Conservation (phyloP, 352 stramenopile species). For the Pythium biforme region DNA sequence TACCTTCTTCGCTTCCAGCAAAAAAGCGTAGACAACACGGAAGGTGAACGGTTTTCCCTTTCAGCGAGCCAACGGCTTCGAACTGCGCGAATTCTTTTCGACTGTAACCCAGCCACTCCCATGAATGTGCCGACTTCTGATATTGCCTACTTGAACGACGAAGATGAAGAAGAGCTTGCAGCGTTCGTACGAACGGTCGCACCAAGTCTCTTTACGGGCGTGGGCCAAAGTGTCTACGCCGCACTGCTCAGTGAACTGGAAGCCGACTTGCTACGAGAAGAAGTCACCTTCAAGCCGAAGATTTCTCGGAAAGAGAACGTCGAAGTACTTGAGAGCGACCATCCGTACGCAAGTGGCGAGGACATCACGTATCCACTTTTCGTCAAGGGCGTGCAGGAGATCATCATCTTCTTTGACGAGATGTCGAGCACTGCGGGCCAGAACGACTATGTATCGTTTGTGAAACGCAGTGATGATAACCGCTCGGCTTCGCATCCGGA, state of each 20-base stretch:
- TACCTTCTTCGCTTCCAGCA: slow-evolving; percentile 37
- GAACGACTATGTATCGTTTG: slow-evolving; percentile 85
- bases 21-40: not conserved
- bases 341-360: slow-evolving; percentile 65
- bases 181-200: slow-evolving; percentile 39
- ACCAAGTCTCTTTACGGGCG: slow-evolving; percentile 25
- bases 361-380: slow-evolving; percentile 59
- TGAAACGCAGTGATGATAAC: slow-evolving; percentile 38
- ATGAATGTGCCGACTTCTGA: slow-evolving; percentile 60
- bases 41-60: not conserved
- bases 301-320: slow-evolving; percentile 62
- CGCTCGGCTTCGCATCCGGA: slow-evolving; percentile 16
- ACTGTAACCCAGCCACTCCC: slow-evolving; percentile 50
- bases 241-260: slow-evolving; percentile 20
- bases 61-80: slow-evolving; percentile 36
- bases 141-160: slow-evolving; percentile 43
- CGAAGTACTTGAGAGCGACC: slow-evolving; percentile 75
- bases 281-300: slow-evolving; percentile 40
- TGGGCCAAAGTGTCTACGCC: not conserved
- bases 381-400: slow-evolving; percentile 65
- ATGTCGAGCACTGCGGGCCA: slow-evolving; percentile 57
- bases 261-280: not conserved
- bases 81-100: slow-evolving; percentile 61
- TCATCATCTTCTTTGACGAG: slow-evolving; percentile 83
- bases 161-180: slow-evolving; percentile 41